A percentile compares a stretch with the other conserved stretches of the same genome.
Evolutionary conservation across 768 basidiomycete genomes (phyloP).

Genomic region (Cystofilobasidium ferigula): DNA sequence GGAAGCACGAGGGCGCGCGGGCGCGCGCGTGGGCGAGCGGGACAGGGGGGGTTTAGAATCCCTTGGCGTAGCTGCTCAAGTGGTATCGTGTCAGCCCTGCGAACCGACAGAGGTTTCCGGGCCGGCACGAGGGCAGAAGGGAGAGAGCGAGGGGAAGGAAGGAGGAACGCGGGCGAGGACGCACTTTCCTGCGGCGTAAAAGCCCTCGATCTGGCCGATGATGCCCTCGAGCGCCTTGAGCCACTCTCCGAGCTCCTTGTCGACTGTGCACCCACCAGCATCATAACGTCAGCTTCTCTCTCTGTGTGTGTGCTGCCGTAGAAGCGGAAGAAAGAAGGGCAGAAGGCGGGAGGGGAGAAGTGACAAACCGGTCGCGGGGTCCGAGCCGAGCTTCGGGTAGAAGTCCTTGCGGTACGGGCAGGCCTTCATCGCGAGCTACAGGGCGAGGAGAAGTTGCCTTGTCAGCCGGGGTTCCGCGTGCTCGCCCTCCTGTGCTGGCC

Average conservation of each 20-base stretch:
- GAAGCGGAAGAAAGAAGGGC: background rate
- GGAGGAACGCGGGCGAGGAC: background rate
- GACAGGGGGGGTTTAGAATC: conserved; percentile 1
- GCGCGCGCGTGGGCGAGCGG: no score
- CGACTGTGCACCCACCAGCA: conserved; percentile 37
- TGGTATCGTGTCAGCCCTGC: background rate
- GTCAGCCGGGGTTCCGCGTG: no score
- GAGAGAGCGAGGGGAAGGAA: background rate
- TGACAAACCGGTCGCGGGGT: conserved; percentile 38
- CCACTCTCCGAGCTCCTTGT: conserved; percentile 48
- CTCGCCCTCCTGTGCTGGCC: no score
- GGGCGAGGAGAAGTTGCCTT: no score
- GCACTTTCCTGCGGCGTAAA: conserved; percentile 33
- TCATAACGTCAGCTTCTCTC: no score
- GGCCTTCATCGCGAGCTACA: conserved; percentile 60
- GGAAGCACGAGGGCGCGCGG: no score
- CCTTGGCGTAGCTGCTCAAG: conserved; percentile 13
- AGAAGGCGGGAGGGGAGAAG: background rate
- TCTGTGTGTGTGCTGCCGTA: no score
- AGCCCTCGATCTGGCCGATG: conserved; percentile 44
- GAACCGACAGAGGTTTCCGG: background rate
- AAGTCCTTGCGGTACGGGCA: conserved; percentile 54
- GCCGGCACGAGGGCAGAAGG: no score
- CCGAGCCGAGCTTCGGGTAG: conserved; percentile 49
- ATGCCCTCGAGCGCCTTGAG: conserved; percentile 47